Evolutionary conservation across 306 rosid species (phyloP).

Genomic region (Prunus campanulata): DNA sequence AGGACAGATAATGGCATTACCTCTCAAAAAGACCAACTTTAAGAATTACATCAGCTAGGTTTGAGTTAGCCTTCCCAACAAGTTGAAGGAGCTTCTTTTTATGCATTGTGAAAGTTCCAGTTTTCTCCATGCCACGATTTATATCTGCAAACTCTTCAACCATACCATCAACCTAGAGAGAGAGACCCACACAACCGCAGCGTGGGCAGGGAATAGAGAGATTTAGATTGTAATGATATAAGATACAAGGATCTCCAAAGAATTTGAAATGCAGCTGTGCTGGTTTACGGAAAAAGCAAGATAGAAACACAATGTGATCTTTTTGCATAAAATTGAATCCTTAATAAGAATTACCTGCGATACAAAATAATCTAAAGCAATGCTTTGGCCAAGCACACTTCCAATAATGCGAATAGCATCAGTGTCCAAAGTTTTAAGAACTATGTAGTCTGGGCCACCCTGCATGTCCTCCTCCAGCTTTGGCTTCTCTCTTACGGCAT

Average conservation of each 20-base stretch:
- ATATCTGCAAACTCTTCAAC: conserved; percentile 89
- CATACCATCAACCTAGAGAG: conserved; percentile 81
- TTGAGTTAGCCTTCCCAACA: conserved; percentile 96
- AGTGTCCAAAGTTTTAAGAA: conserved; percentile 74
- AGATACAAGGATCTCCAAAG: neutral
- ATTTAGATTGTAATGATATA: conserved; percentile 11
- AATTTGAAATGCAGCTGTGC: neutral
- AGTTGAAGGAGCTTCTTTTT: conserved; percentile 96
- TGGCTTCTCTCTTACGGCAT: conserved; percentile 89
- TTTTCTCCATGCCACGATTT: conserved; percentile 97
- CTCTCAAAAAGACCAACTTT: conserved; percentile 98
- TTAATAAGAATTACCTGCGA: conserved; percentile 59
- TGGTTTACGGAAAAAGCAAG: neutral
- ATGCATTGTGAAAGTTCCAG: conserved; percentile 95
- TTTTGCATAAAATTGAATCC: conserved; percentile 8
- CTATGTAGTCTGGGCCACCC: conserved; percentile 91
- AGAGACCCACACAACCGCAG: neutral
- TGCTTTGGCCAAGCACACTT: conserved; percentile 96
- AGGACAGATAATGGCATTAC: conserved; percentile 33
- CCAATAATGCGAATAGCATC: conserved; percentile 91
- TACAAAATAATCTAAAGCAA: conserved; percentile 96
- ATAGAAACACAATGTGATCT: neutral
- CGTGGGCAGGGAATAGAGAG: conserved; percentile 3
- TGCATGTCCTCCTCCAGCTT: conserved; percentile 70
- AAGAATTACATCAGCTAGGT: conserved; percentile 90